Percentiles rank a stretch among this genome's conserved stretches.
Conservation (phyloP, 78 protist genomes). For the Dictyostelium brefeldianum region DNA sequence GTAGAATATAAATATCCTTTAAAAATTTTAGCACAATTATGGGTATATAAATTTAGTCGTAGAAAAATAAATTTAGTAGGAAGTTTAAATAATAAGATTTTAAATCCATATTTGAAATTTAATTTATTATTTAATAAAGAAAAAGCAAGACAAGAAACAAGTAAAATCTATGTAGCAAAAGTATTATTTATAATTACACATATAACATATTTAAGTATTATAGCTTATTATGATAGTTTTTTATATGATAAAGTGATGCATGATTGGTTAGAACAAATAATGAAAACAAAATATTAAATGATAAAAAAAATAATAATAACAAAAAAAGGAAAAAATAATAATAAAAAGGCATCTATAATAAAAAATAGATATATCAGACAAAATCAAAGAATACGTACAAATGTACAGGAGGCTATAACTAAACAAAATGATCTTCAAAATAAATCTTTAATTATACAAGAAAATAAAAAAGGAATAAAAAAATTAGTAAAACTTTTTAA, state of each 20-base stretch:
- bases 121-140: background rate
- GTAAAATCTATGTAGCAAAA: background rate
- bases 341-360: too few species aligned
- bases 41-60: background rate
- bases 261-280: background rate
- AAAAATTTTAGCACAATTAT: background rate
- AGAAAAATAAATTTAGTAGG: background rate
- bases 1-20: background rate
- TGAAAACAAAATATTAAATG: background rate
- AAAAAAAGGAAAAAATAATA: background rate
- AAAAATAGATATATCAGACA: too few species aligned
- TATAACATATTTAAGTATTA: background rate
- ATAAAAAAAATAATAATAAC: background rate
- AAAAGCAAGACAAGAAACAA: background rate
- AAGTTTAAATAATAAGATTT: background rate
- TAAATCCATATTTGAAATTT: background rate
- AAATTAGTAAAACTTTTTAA: too few species aligned
- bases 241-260: background rate
- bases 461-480: too few species aligned
- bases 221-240: slow-evolving; percentile 13
- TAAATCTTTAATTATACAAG: too few species aligned
- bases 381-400: too few species aligned
- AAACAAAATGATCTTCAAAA: too few species aligned
- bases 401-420: too few species aligned
- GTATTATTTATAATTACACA: background rate